Percentiles rank a stretch among this genome's conserved stretches.
Conservation (phyloP, 2,329 filamentous ascomycete species). For the Aspergillus floridensis region DNA sequence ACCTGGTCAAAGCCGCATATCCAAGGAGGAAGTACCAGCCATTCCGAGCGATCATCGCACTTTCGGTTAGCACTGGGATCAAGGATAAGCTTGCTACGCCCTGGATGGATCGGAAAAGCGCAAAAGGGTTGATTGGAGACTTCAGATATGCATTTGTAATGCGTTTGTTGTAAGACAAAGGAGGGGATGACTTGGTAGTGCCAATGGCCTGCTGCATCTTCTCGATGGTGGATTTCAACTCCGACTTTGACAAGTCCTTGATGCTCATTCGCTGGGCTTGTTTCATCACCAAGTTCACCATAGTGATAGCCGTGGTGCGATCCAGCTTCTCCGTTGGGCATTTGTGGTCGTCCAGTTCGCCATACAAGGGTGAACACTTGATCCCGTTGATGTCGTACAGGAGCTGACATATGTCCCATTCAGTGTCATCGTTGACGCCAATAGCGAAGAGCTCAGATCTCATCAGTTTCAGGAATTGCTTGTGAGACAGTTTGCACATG, state of each 20-base stretch:
- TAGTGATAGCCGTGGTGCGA: slow-evolving; percentile 71
- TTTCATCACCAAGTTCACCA: slow-evolving; percentile 79
- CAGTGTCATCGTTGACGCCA: slow-evolving; percentile 74
- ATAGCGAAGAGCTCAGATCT: slow-evolving; percentile 79
- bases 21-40: slow-evolving; percentile 93
- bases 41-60: slow-evolving; percentile 67
- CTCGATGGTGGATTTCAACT: slow-evolving; percentile 85
- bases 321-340: slow-evolving; percentile 77
- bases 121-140: slow-evolving; percentile 75
- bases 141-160: slow-evolving; percentile 79
- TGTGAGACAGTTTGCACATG: slow-evolving; percentile 80
- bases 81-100: slow-evolving; percentile 74
- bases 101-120: slow-evolving; percentile 75
- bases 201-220: slow-evolving; percentile 88
- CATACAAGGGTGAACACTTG: slow-evolving; percentile 68
- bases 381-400: slow-evolving; percentile 79
- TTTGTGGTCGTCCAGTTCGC: slow-evolving; percentile 70
- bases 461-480: slow-evolving; percentile 84
- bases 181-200: slow-evolving; percentile 68
- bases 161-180: slow-evolving; percentile 82
- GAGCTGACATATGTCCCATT: slow-evolving; percentile 81
- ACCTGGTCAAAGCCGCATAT: slow-evolving; percentile 83
- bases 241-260: slow-evolving; percentile 87
- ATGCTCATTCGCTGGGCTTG: slow-evolving; percentile 81
- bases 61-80: slow-evolving; percentile 67